These are phyloP conservation scores for Populus trichocarpa DNA, from an alignment of 441 rosid species.

Conservation along the genomic window DNA sequence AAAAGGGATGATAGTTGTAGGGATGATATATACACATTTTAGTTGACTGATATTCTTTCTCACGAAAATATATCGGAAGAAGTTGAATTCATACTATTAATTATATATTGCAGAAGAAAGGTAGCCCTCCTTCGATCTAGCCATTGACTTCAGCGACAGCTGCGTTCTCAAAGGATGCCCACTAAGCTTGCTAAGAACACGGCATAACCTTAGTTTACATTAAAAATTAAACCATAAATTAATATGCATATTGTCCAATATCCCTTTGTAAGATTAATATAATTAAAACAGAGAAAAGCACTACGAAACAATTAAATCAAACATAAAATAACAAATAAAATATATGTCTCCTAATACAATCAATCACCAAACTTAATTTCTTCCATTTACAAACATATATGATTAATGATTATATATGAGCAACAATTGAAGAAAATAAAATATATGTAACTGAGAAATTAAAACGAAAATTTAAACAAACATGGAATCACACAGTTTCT, in stretches of 20 bases:
- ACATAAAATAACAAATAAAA: neutral
- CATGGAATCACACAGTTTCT: no score
- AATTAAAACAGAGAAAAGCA: neutral
- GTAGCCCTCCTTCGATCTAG: neutral
- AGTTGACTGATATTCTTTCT: no score
- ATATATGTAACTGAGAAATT: neutral
- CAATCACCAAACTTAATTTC: neutral
- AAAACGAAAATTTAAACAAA: neutral
- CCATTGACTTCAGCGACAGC: neutral
- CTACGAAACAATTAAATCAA: neutral
- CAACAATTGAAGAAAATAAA: neutral
- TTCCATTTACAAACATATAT: conserved; percentile 25
- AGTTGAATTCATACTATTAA: neutral
- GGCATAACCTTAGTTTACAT: neutral
- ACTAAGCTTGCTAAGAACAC: neutral
- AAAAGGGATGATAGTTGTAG: no score
- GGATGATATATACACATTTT: no score
- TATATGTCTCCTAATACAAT: neutral
- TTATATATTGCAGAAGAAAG: neutral
- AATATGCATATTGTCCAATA: neutral
- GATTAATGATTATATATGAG: neutral
- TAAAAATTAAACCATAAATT: neutral
- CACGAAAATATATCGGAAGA: no score
- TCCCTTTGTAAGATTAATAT: neutral
- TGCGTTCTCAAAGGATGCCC: neutral